Evolutionary conservation across 805 yeast genomes (phyloP).

Genomic region (Pichia ethanolica): DNA sequence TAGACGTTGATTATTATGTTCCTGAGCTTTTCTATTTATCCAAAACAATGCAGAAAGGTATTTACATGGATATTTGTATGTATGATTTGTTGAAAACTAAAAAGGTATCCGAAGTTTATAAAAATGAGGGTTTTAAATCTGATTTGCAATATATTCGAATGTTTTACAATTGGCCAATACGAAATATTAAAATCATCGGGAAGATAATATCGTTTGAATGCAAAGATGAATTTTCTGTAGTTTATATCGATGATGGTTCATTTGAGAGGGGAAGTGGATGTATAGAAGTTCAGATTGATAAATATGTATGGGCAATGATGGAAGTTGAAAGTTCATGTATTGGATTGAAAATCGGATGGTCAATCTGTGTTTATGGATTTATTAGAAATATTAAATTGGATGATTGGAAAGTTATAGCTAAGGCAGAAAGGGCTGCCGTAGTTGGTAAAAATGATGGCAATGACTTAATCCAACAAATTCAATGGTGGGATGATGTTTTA

Average conservation of each 20-base stretch:
- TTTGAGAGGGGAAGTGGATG: neutral
- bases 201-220: neutral
- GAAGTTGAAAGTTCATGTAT: neutral
- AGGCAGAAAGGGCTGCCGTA: neutral
- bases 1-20: neutral
- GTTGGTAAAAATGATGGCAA: neutral
- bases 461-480: neutral
- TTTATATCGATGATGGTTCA: slow-evolving; percentile 9
- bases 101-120: slow-evolving; percentile 21
- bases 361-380: neutral
- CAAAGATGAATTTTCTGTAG: neutral
- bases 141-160: slow-evolving; percentile 19
- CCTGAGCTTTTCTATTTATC: slow-evolving; percentile 2
- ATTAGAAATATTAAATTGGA: neutral
- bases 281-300: neutral
- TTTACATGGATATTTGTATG: slow-evolving; percentile 25
- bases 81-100: slow-evolving; percentile 22
- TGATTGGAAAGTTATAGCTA: neutral
- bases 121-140: slow-evolving; percentile 10
- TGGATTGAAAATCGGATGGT: neutral
- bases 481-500: slow-evolving; percentile 2
- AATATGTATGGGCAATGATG: slow-evolving; percentile 2
- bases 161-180: slow-evolving; percentile 38
- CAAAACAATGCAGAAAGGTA: slow-evolving; percentile 6
- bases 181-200: slow-evolving; percentile 30